These are phyloP conservation scores for Stipa capillata DNA, from an alignment of 176 grass and related monocot genomes.

Conservation along the genomic window DNA sequence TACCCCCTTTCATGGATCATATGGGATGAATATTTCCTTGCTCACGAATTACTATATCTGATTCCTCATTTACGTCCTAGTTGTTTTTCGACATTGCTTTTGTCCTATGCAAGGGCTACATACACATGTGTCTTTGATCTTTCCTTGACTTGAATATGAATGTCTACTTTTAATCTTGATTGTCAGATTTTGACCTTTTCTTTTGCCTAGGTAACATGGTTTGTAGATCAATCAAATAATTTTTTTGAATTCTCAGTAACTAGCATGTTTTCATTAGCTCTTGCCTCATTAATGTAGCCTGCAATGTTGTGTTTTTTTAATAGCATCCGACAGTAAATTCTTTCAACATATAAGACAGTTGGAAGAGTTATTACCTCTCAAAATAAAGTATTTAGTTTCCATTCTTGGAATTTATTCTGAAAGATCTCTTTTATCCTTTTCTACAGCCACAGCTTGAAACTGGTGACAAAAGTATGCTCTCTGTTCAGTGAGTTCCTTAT, in stretches of 20 bases:
- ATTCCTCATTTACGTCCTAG: not conserved
- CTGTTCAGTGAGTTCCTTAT: not conserved
- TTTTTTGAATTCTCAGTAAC: not conserved
- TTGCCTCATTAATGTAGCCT: not conserved
- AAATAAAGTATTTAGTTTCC: constrained; percentile 10
- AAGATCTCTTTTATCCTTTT: constrained; percentile 21
- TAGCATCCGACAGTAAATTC: not conserved
- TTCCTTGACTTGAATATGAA: not conserved
- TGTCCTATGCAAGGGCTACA: not conserved
- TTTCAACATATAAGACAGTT: not conserved
- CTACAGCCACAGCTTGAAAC: constrained; percentile 85
- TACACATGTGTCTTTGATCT: not conserved
- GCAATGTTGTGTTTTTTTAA: not conserved
- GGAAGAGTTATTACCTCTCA: not conserved
- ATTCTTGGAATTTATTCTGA: constrained; percentile 27
- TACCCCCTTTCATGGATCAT: constrained; percentile 1
- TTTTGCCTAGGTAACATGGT: not conserved
- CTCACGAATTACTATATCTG: not conserved
- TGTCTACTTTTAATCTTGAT: not conserved
- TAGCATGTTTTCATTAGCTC: not conserved
- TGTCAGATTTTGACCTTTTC: not conserved
- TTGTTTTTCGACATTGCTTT: not conserved
- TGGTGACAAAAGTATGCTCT: constrained; percentile 89
- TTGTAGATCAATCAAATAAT: not conserved
- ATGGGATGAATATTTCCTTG: not conserved